A percentile compares a stretch with the other conserved stretches of the same genome.
These are phyloP conservation scores for Yamadazyma conglobata DNA, from an alignment of 1,139 yeast genomes.

Conservation along the genomic window DNA sequence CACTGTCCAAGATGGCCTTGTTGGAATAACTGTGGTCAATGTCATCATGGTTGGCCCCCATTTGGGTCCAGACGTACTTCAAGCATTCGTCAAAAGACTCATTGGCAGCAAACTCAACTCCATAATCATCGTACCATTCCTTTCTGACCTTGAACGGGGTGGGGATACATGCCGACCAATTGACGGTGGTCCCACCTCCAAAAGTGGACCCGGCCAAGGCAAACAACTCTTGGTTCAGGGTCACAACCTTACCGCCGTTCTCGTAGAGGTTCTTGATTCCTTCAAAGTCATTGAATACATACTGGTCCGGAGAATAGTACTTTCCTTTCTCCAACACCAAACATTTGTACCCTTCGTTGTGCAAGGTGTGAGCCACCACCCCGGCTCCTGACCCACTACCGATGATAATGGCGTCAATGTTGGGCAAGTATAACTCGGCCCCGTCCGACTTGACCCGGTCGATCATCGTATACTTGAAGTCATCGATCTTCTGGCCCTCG, in stretches of 20 bases:
- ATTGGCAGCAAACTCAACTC: conserved; percentile 47
- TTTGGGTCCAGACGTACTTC: conserved; percentile 47
- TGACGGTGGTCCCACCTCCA: conserved; percentile 61
- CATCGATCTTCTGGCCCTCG: conserved; percentile 25
- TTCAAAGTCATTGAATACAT: conserved; percentile 35
- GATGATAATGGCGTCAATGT: conserved; percentile 44
- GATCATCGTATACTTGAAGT: conserved; percentile 30
- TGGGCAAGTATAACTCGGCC: conserved; percentile 33
- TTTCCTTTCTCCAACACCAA: conserved; percentile 55
- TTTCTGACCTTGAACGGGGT: conserved; percentile 54
- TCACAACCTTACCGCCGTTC: conserved; percentile 31
- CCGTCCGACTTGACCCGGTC: conserved; percentile 30
- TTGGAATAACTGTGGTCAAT: conserved; percentile 50
- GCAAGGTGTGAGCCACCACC: conserved; percentile 50
- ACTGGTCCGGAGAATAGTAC: conserved; percentile 38
- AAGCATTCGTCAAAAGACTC: conserved; percentile 45
- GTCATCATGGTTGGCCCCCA: conserved; percentile 46
- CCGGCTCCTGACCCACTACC: conserved; percentile 64
- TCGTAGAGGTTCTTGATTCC: conserved; percentile 43
- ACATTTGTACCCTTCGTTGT: conserved; percentile 42
- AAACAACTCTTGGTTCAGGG: conserved; percentile 34
- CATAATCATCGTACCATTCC: conserved; percentile 52
- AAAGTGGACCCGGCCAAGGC: conserved; percentile 54
- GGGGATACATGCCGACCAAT: conserved; percentile 58
- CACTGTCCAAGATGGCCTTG: conserved; percentile 43